Evolutionary conservation across 1,284 basidiomycete species (phyloP), one percentile per base, ranked within the genome.

Genomic region (Golubevia pallescens): DNA sequence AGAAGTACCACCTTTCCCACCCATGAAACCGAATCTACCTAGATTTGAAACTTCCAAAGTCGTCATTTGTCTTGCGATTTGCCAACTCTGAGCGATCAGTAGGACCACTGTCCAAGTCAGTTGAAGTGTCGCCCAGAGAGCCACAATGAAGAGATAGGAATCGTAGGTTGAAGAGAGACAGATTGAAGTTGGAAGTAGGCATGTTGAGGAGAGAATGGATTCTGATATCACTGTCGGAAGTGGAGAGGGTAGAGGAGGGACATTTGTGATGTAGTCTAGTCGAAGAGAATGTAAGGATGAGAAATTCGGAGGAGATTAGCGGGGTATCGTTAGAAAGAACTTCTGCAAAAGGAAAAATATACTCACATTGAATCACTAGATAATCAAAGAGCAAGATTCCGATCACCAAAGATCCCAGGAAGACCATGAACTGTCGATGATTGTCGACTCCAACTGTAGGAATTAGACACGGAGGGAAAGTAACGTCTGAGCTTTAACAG

Each of bases 11-110:
- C 88, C 88, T 32, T 93, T 91, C 0, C 95, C 95, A 58, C 96
- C 97, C 94, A 99, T 97, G 87, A 91, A 98, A 1, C 97, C 96
- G 80, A 92, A 97, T 59, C 96, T 89, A 0, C 95, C 94, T 2
- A 98, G 90, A 82, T 99, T 99, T 66, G 91, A 92, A 3, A 98
- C 93, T 84, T 99, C 96, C 65, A 97, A 89, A 0, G 96, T 97
- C 0, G 96, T 99, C 90, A 99, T 93, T 83, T 99, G 96, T 19
- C 92, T 89, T 7, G 91, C 90, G 62, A 98, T 90, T 86, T 98
- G 96, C 92, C 93, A 97, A 52, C 92, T 88, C 79, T 99, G 97
- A 4, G 91, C 91, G 48, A 88, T 89, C 60, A 96, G 90, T 57
- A 99, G 91, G 63, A 99, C 89, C 54, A 90, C 86, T 0, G 96